Evolutionary conservation across 345 rosid genomes (phyloP).

Genomic region (Reutealis trisperma): DNA sequence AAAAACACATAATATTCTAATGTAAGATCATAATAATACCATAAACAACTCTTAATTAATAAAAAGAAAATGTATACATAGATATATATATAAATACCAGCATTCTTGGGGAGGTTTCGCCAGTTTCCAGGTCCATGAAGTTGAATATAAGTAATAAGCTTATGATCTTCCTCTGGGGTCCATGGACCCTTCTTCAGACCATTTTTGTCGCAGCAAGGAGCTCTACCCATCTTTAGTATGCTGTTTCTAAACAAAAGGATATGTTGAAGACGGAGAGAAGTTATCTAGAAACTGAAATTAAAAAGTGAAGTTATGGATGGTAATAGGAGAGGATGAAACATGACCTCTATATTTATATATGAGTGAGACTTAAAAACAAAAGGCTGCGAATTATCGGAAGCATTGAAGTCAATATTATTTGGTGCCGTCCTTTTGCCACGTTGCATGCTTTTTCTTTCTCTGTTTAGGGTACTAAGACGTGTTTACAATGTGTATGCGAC

Average conservation of each 20-base stretch:
- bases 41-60: too few relatives aligned
- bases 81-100: constrained; percentile 17
- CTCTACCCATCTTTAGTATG: constrained; percentile 27
- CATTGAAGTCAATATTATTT: constrained; percentile 26
- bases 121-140: constrained; percentile 36
- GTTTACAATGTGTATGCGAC: neutral
- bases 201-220: constrained; percentile 40
- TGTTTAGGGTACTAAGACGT: too few relatives aligned
- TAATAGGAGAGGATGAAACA: neutral
- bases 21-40: too few relatives aligned
- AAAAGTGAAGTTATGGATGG: constrained; percentile 8
- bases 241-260: neutral
- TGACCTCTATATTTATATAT: constrained; percentile 17
- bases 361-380: neutral
- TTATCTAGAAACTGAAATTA: neutral
- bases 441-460: neutral
- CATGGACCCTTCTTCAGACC: constrained; percentile 41
- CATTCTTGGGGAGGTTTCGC: constrained; percentile 38
- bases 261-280: too few relatives aligned
- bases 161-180: constrained; percentile 37
- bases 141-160: constrained; percentile 28
- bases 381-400: constrained; percentile 15
- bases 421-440: constrained; percentile 38
- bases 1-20: neutral
- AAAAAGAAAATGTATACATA: too few relatives aligned